These are phyloP conservation scores for Botrytis sinoallii DNA, from an alignment of 2,329 filamentous ascomycete species.

Conservation along the genomic window DNA sequence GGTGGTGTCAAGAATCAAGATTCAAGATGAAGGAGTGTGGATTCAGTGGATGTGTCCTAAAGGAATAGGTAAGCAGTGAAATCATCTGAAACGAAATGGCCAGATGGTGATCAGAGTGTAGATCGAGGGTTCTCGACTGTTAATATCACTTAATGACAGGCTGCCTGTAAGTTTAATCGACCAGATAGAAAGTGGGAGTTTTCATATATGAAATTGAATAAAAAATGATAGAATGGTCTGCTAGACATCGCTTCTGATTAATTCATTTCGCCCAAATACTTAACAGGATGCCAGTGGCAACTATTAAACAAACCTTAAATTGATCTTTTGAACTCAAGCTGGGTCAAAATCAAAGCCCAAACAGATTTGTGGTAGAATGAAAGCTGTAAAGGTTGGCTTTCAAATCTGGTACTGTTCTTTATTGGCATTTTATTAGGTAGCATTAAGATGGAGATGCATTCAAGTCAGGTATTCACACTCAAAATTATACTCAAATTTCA, in stretches of 20 bases:
- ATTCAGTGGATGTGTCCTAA: background rate
- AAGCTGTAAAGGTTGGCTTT: background rate
- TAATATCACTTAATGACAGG: background rate
- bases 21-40: background rate
- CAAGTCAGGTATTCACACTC: background rate
- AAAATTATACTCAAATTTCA: background rate
- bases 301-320: background rate
- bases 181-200: background rate
- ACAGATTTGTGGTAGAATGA: background rate
- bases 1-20: background rate
- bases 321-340: background rate
- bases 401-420: background rate
- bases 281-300: background rate
- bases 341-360: background rate
- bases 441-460: background rate
- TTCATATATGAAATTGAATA: background rate
- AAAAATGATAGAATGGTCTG: background rate
- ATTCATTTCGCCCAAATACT: background rate
- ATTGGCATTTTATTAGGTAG: background rate
- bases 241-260: background rate
- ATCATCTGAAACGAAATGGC: constrained; percentile 3
- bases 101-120: background rate
- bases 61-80: background rate
- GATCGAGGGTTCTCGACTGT: background rate
- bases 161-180: background rate